phyloP scores from a whole-genome alignment of 1,284 basidiomycete species.

The Gymnopus androsaceus region DNA sequence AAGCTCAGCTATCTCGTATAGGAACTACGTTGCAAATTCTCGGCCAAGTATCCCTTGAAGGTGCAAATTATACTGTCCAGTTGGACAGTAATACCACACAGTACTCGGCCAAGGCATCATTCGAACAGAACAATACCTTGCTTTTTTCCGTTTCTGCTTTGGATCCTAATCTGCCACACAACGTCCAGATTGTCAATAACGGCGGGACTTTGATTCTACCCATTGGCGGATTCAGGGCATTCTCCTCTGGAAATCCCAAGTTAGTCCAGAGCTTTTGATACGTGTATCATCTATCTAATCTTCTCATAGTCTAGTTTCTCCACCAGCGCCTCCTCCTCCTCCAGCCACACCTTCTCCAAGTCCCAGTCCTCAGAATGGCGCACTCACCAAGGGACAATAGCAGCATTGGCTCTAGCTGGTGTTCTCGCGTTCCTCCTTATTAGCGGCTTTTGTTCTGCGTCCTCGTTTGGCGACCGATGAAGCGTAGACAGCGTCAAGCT shows the following conservation, averaged over 20 bases:
- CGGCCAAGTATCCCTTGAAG: constrained; percentile 37
- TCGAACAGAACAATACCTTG: constrained; percentile 49
- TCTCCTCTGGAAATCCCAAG: constrained; percentile 33
- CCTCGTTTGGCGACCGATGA: constrained; percentile 46
- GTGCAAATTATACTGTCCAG: constrained; percentile 35
- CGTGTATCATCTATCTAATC: background rate
- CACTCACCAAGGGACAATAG: constrained; percentile 55
- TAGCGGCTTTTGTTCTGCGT: constrained; percentile 43
- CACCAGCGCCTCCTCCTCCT: constrained; percentile 17
- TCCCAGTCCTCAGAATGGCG: constrained; percentile 4
- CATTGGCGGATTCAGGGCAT: constrained; percentile 35
- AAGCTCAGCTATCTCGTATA: constrained; percentile 23
- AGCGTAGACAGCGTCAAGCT: constrained; percentile 25
- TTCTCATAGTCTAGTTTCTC: background rate
- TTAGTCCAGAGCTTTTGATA: constrained; percentile 28
- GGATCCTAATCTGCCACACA: constrained; percentile 48
- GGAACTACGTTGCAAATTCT: constrained; percentile 60
- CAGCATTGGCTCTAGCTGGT: constrained; percentile 59
- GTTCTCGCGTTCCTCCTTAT: constrained; percentile 51
- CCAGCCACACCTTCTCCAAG: constrained; percentile 19
- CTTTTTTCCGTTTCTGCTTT: constrained; percentile 68
- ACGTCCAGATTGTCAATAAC: constrained; percentile 56
- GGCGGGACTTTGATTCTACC: constrained; percentile 44
- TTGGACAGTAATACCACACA: constrained; percentile 51
- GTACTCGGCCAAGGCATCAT: constrained; percentile 54